Conservation (phyloP, 2,329 filamentous ascomycete genomes). For the Colletotrichum falcatum region DNA sequence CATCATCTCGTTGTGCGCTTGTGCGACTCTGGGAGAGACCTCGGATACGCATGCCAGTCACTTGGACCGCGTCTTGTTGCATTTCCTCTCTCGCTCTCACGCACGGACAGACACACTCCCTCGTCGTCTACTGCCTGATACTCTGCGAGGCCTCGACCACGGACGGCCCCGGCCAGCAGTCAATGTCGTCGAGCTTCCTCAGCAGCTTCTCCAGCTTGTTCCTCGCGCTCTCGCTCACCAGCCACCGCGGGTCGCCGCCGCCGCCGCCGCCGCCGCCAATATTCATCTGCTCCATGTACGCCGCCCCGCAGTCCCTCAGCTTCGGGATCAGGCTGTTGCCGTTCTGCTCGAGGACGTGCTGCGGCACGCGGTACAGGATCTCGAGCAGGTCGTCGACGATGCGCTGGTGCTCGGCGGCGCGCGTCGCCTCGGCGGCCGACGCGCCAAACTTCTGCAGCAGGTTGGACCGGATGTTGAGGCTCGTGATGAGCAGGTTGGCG, state of each 20-base stretch:
- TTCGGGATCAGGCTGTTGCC: conserved; percentile 52
- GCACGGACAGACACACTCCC: neutral
- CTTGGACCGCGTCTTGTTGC: no score
- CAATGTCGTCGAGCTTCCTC: conserved; percentile 48
- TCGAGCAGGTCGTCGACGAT: conserved; percentile 53
- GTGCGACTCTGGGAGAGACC: no score
- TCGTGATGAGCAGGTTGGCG: conserved; percentile 53
- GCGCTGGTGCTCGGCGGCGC: conserved; percentile 45
- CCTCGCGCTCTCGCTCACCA: conserved; percentile 34
- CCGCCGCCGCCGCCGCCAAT: neutral
- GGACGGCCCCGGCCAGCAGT: conserved; percentile 47
- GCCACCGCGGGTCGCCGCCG: conserved; percentile 15
- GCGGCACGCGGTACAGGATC: conserved; percentile 51
- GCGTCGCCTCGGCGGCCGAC: conserved; percentile 27
- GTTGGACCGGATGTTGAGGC: conserved; percentile 52
- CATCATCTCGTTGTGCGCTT: no score
- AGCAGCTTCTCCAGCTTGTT: conserved; percentile 47
- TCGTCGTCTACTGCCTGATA: neutral
- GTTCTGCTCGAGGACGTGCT: conserved; percentile 50
- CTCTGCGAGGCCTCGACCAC: conserved; percentile 21
- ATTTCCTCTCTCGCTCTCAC: no score
- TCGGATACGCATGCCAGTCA: no score
- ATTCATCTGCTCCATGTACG: conserved; percentile 47
- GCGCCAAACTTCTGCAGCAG: conserved; percentile 50
- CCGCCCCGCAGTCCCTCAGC: conserved; percentile 52